phyloP scores from a whole-genome alignment of 345 rosid species.

The Euclidium syriacum region DNA sequence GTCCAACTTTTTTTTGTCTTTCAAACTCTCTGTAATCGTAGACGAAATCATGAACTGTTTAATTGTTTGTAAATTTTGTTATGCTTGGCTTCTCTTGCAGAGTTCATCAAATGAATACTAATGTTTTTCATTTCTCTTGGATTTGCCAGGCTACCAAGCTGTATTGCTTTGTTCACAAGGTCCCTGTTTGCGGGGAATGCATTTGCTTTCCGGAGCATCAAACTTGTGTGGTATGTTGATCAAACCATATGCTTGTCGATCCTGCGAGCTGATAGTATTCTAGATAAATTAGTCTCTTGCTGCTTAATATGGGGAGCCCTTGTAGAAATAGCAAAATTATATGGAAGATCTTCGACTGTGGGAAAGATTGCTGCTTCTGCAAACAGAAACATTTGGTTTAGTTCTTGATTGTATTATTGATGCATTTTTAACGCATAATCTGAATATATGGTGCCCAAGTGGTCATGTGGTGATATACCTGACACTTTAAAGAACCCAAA shows the following conservation, averaged over 20 bases:
- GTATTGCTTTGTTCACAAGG: constrained; percentile 97
- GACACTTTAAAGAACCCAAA: background rate
- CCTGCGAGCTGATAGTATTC: background rate
- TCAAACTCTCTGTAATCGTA: background rate
- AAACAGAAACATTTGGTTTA: background rate
- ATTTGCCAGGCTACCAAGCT: constrained; percentile 82
- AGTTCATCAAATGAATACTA: background rate
- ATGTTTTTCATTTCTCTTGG: background rate
- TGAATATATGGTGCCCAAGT: background rate
- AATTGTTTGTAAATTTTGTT: background rate
- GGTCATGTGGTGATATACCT: background rate
- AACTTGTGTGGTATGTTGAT: constrained; percentile 73
- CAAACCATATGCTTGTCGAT: background rate
- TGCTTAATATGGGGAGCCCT: constrained; percentile 5
- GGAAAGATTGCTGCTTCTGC: background rate
- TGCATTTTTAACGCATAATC: background rate
- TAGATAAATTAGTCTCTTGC: background rate
- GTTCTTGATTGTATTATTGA: background rate
- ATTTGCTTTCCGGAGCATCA: constrained; percentile 94
- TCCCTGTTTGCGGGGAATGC: constrained; percentile 97
- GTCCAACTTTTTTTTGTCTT: background rate
- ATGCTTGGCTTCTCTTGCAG: background rate
- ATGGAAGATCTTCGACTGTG: background rate
- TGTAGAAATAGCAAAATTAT: background rate
- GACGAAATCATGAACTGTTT: background rate